Conservation (phyloP, 2,329 filamentous ascomycete species). For the Arthroderma sp. region DNA sequence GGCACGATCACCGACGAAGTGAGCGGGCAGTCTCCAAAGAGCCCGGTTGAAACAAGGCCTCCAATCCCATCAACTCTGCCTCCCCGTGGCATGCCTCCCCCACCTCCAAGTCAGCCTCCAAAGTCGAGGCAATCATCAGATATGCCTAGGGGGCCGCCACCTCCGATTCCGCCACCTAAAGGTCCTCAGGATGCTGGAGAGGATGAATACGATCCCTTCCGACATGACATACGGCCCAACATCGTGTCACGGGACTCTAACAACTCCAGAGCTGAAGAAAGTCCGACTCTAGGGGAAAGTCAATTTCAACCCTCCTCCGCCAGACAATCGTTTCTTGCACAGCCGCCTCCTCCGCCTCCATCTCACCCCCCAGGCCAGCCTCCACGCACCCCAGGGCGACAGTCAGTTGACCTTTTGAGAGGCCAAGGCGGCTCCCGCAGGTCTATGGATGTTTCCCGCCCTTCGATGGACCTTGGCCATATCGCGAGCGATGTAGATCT, state of each 20-base stretch:
- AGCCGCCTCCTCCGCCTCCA: constrained; percentile 37
- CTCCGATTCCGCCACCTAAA: constrained; percentile 42
- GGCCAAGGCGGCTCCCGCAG: constrained; percentile 36
- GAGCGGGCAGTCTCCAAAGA: constrained; percentile 35
- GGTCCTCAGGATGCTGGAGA: constrained; percentile 43
- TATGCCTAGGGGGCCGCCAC: constrained; percentile 55
- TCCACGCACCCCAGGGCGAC: constrained; percentile 34
- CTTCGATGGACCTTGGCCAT: constrained; percentile 64
- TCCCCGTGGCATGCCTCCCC: constrained; percentile 46
- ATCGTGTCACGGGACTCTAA: constrained; percentile 17
- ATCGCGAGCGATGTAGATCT: constrained; percentile 84
- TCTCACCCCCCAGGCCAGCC: constrained; percentile 27
- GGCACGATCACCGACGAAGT: constrained; percentile 43
- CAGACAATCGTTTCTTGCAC: constrained; percentile 26
- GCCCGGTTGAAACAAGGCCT: constrained; percentile 25
- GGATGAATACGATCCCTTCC: constrained; percentile 38
- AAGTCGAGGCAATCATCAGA: constrained; percentile 54
- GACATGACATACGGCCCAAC: constrained; percentile 26
- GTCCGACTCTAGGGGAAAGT: constrained; percentile 16
- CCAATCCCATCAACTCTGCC: constrained; percentile 39
- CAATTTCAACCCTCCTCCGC: constrained; percentile 35
- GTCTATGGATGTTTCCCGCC: constrained; percentile 64
- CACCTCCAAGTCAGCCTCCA: constrained; percentile 49
- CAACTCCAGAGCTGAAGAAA: background rate
- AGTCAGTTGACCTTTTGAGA: constrained; percentile 53